Evolutionary conservation across 2,329 filamentous ascomycete species (phyloP), one percentile per base, ranked within the genome.

Genomic region (Arthrobotrys musiformis): DNA sequence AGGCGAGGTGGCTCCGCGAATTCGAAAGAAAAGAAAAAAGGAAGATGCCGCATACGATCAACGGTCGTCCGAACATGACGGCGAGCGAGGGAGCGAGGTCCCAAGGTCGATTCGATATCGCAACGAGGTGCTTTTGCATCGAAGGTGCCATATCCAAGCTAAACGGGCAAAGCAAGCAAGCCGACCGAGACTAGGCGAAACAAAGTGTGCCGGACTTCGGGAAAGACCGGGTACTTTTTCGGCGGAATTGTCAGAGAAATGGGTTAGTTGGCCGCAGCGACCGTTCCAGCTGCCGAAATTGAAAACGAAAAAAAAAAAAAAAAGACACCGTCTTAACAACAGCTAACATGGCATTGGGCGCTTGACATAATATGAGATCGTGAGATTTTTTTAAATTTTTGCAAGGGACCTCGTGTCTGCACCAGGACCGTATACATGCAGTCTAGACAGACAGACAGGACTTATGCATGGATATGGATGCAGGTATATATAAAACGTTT

Each of bases 161-260:
- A 56, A 58, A 54, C 50, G 69, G 37, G 54, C 42, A 60, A 56
- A 58, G 44, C 50, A 60, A 48, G 54, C 42, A 60, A 60, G 40
- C 61, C 69, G 69, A 67, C 67, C 56, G 67, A 70, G 30, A 70
- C 67, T 63, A 70, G 52, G 42, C 56, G 54, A 58, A 63, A 56
- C 33, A 19, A n/a, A 24, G 42, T 40, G 17, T 67, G 30, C 73
- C 66, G 73, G 50, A 58, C 37, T 60, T 77, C 73, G 73, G 73
- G 73, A 70, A 70, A 77, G 73, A 77, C 70, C 73, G 73, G 73
- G 66, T 66, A 77, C 73, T 70, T 77, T 77, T 70, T 77, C 73
- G 60, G 66, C 50, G 50, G 66, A 62, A 70, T 40, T 42, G 50
- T 48, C 35, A 69, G 64, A 67, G 42, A 77, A 76, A 66, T 42